Evolutionary conservation across 1,284 basidiomycete genomes (phyloP).

Genomic region (Stereum hirsutum): DNA sequence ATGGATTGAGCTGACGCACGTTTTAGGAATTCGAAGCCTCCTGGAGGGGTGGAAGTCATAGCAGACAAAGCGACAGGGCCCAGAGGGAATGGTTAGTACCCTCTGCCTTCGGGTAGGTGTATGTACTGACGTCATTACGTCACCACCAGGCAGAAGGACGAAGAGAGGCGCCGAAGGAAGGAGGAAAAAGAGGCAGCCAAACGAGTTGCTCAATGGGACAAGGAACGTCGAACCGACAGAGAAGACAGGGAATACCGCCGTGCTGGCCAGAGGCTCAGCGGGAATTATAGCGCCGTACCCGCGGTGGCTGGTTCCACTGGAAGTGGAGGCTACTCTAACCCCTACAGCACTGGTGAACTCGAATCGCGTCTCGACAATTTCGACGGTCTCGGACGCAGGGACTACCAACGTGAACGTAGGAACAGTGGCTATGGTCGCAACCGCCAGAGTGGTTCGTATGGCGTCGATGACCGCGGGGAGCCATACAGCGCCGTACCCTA

Average conservation of each 20-base stretch:
- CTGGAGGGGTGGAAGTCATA: constrained; percentile 35
- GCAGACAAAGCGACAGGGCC: constrained; percentile 29
- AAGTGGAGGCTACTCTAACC: constrained; percentile 18
- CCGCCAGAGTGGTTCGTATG: constrained; percentile 16
- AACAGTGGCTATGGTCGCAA: constrained; percentile 10
- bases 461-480: constrained; percentile 6
- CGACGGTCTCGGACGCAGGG: constrained; percentile 19
- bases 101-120: not conserved
- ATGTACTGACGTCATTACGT: not conserved
- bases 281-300: constrained; percentile 13
- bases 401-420: constrained; percentile 11
- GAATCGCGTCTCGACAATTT: constrained; percentile 22
- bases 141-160: constrained; percentile 23
- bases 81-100: constrained; percentile 37
- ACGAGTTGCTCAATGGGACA: constrained; percentile 20
- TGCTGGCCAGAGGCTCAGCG: constrained; percentile 16
- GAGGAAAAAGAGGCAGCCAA: constrained; percentile 47
- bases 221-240: constrained; percentile 18
- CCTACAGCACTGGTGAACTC: constrained; percentile 17
- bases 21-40: constrained; percentile 50
- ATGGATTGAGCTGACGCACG: not conserved
- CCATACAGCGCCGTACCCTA: constrained; percentile 11
- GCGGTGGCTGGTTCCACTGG: constrained; percentile 10
- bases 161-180: constrained; percentile 37
- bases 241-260: constrained; percentile 43